Base-by-base conservation (phyloP, 2,329 filamentous ascomycete genomes). In the Leptographium flavum region DNA sequence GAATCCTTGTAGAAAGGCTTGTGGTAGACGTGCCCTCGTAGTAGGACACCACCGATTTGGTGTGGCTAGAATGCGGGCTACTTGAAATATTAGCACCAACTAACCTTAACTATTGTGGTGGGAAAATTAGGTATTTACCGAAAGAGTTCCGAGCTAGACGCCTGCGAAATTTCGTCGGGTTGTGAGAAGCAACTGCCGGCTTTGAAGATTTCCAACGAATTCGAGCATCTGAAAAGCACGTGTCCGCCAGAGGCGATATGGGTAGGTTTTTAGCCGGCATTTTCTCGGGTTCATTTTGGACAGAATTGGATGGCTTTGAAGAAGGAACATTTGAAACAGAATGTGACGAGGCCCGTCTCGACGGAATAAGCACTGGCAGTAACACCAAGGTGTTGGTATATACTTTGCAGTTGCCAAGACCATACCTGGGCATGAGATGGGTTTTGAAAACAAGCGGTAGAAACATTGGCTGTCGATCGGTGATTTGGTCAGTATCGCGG, bases 1-100 rank as follows among this genome's bases (percentile, higher is more conserved):
- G 48, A 86, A 78, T 28, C 73, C 65, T 45, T 82, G 73, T 5
- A 85, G 62, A 56, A 86, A 81, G 54, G 71, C 76, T 14, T 58
- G 60, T 6, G 52, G 51, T 22, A 52, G 17, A 11, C 40, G 48
- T 6, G 42, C 36, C 25, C 28, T 46, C n/a, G 52, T 53, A 13
- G 46, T 38, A 9, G 50, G 27, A n/a, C 52, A 53, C 6, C 27
- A 13, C 7, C 52, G 42, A 27, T 19, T 28, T 1, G 50, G 47
- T 4, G 42, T 45, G 7, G 50, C 46, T 2, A 53, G 41, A 5
- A 52, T 39, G 38, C 69, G 69, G 3, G 81, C 81, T 83, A 14
- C 8, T 13, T 25, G 7, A 27, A 21, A 31, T 10, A 7, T 25
- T 21, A 45, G 22, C 13, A 19, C 15, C 10, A 14, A 21, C 9